Base-by-base conservation (phyloP, 306 rosid species). In the Prunus dulcis region DNA sequence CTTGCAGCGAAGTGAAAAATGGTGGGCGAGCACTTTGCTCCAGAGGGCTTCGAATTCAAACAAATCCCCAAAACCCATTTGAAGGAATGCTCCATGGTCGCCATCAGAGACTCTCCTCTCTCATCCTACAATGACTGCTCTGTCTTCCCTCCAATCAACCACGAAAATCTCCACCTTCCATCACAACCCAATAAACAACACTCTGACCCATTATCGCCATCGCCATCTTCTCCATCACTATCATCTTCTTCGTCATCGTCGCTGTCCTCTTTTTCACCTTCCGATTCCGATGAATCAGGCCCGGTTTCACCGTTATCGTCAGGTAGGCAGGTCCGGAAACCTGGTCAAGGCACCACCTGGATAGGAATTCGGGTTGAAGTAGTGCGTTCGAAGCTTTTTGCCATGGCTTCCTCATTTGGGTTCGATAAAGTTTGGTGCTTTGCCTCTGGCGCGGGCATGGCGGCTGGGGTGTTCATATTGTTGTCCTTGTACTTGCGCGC, bases 131-230 rank as follows among this genome's bases (percentile, higher is more conserved):
- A 46, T n/a, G 86, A 82, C 55, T 72, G 68, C 77, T 77, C 78
- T 50, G 58, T 84, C 41, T 87, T 87, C 66, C 91, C 91, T 72
- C 91, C 91, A 51, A 56, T 56, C 12, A 80, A 84, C 61, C 91
- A 87, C 66, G 89, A 87, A 71, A 87, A 84, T 65, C 86, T 87
- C 12, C 80, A 51, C 78, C 71, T 52, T 53, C 73, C 79, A 3
- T 51, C 65, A 4, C 63, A 9, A 17, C 12, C 10, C 19, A 20
- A 22, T 47, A 27, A 55, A 30, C 53, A 78, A 32, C 69, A 67
- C 3, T 63, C 53, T 34, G 58, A 46, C 71, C 67, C 76, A 6
- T 47, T 53, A 19, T 74, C 88, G 2, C 67, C 79, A 2, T 74
- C 53, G 1, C 66, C 64, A 1, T 45, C 77, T 2, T 66, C 84